Conservation (phyloP, 495 filamentous ascomycete genomes). For the Friedmanniomyces simplex region DNA sequence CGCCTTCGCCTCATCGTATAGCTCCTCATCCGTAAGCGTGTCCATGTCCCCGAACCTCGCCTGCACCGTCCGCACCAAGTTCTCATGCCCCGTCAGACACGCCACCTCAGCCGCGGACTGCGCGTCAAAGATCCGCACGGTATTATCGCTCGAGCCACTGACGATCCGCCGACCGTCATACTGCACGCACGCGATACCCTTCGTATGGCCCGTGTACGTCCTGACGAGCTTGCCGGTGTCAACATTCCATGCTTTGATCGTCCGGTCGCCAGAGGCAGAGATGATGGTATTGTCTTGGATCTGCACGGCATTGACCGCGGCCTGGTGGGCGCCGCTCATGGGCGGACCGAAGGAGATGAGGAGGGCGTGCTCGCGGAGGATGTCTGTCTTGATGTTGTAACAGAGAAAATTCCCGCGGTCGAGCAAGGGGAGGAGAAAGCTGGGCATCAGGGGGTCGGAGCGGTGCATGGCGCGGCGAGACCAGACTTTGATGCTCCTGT, state of each 20-base stretch:
- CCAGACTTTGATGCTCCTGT: constrained; percentile 93
- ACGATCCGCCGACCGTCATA: constrained; percentile 96
- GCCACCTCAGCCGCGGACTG: constrained; percentile 77
- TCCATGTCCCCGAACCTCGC: constrained; percentile 77
- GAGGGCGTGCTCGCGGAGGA: constrained; percentile 52
- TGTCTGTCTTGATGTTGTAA: background rate
- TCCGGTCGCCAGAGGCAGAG: constrained; percentile 84
- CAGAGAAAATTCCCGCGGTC: constrained; percentile 22
- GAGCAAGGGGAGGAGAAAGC: constrained; percentile 48
- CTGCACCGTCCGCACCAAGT: constrained; percentile 88
- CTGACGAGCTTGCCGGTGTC: constrained; percentile 61
- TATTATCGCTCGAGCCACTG: constrained; percentile 88
- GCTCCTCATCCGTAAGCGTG: constrained; percentile 61
- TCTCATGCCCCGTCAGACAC: constrained; percentile 65
- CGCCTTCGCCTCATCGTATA: constrained; percentile 59
- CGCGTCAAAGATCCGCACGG: constrained; percentile 87
- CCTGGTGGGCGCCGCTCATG: constrained; percentile 43
- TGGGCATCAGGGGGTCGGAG: constrained; percentile 40
- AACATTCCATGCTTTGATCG: constrained; percentile 90
- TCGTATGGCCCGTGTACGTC: constrained; percentile 76
- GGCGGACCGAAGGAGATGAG: constrained; percentile 57
- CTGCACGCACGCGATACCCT: constrained; percentile 96
- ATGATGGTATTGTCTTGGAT: constrained; percentile 79
- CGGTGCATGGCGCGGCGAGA: constrained; percentile 59
- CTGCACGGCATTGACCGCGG: constrained; percentile 93